These are phyloP conservation scores for Didymella keratinophila DNA, from an alignment of 2,329 filamentous ascomycete species.

Conservation along the genomic window DNA sequence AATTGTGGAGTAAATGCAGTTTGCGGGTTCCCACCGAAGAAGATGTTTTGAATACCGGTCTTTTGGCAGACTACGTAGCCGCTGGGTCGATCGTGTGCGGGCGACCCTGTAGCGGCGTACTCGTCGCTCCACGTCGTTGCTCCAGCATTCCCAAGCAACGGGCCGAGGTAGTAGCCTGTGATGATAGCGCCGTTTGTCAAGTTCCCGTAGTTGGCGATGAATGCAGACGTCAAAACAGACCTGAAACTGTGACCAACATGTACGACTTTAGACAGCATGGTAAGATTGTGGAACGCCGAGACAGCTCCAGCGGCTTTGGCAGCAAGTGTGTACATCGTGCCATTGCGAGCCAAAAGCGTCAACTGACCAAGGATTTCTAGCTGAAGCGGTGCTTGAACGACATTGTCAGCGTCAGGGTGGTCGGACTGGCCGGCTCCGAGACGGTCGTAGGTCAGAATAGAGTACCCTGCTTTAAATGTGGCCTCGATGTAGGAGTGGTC, in stretches of 20 bases:
- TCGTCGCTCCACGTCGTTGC: not conserved
- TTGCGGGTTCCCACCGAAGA: not conserved
- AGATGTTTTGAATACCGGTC: not conserved
- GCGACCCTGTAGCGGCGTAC: not conserved
- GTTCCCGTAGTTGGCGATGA: not conserved
- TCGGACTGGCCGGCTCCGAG: not conserved
- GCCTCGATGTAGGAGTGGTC: not conserved
- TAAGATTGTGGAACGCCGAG: not conserved
- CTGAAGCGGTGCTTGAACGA: not conserved
- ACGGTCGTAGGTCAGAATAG: not conserved
- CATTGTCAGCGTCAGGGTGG: not conserved
- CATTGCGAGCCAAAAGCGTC: not conserved
- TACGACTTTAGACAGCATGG: not conserved
- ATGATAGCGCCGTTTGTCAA: not conserved
- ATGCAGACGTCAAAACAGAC: not conserved
- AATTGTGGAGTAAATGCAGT: not conserved
- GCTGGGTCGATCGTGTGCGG: not conserved
- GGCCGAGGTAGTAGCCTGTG: not conserved
- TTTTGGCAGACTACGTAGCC: not conserved
- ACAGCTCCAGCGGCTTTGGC: not conserved
- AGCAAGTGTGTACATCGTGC: not conserved
- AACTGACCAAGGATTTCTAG: not conserved
- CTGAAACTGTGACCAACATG: not conserved
- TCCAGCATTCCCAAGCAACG: not conserved
- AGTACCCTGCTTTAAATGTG: not conserved